Conservation (phyloP, 352 stramenopile species). For the Elongisporangium undulatum region DNA sequence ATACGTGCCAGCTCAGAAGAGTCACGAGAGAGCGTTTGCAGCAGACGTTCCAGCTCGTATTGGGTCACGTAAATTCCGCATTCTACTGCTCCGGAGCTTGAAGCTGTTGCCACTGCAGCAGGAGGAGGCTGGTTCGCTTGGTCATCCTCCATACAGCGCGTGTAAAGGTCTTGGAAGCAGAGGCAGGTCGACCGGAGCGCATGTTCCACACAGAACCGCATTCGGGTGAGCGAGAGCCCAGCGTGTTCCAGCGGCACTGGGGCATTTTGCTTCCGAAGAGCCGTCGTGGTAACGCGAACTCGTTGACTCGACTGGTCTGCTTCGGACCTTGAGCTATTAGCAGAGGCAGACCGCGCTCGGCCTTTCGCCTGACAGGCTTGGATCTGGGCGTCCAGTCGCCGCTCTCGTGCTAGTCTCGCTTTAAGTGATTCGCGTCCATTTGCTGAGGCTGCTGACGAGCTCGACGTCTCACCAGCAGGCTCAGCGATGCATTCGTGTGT, state of each 20-base stretch:
- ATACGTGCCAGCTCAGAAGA: slow-evolving; percentile 9
- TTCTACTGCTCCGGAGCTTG: neutral
- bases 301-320: slow-evolving; percentile 1
- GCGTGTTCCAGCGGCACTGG: slow-evolving; percentile 28
- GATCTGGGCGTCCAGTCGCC: slow-evolving; percentile 42
- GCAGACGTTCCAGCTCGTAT: slow-evolving; percentile 43
- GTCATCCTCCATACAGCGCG: slow-evolving; percentile 10
- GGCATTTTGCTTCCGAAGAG: slow-evolving; percentile 2
- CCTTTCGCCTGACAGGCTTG: slow-evolving; percentile 26
- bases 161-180: slow-evolving; percentile 37
- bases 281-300: slow-evolving; percentile 2
- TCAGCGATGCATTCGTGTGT: neutral
- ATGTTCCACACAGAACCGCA: slow-evolving; percentile 53
- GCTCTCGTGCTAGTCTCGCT: slow-evolving; percentile 31
- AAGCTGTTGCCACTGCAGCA: too few species aligned
- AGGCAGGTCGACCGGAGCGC: slow-evolving; percentile 34
- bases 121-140: neutral
- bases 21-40: slow-evolving; percentile 14
- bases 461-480: neutral
- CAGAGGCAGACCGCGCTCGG: slow-evolving; percentile 13
- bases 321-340: slow-evolving; percentile 2
- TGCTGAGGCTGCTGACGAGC: neutral
- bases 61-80: slow-evolving; percentile 48
- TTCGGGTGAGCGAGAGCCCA: slow-evolving; percentile 38
- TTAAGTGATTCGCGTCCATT: slow-evolving; percentile 13